Evolutionary conservation across 148 eudicot genomes (phyloP), one percentile per base, ranked within the genome.

Genomic region (Nepenthes mirabilis): DNA sequence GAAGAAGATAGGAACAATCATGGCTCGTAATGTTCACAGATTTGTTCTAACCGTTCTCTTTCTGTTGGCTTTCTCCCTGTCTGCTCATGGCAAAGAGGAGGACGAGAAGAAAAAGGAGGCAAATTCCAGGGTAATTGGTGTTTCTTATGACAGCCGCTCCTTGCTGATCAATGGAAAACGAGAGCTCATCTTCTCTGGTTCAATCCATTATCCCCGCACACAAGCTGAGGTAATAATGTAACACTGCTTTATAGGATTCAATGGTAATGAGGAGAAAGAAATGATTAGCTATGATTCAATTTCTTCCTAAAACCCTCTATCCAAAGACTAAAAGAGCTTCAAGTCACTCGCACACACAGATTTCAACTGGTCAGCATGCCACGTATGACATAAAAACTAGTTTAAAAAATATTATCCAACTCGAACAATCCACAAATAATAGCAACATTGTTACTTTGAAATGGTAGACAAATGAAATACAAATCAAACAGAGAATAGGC

Each of bases 171-270:
- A 77, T 70, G 88, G 88, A 12, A 52, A 56, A 0, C 65, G 84
- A 36, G 62, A 68, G 56, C 69, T 82, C 5, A 51, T 82, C 55
- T 79, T 79, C 63, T 79, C 87, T 3, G 87, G 84, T 2, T 82
- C 87, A 2, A 74, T 82, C 51, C 87, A 82, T 58, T 82, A 82
- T 68, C 77, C 87, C 5, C 82, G 87, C 9, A 69, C 59, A 36
- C 62, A 75, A 14, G 69, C 72, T 14, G 78, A 60, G 71, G 87
- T 83, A 56, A 43, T 32, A 36, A 57, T 23, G 23, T 23, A 23
- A 23, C 23, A 0, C 23, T 23, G 23, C 23, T 23, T 23, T 23
- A 23, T 23, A 23, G 23, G 23, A 23, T 23, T 23, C 23, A 23
- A 23, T 23, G 23, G 23, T 23, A 23, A 23, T 23, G 23, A 23